Evolutionary conservation across 116 monocot genomes (phyloP), one percentile per base, ranked within the genome.

Genomic region (Posidonia oceanica): DNA sequence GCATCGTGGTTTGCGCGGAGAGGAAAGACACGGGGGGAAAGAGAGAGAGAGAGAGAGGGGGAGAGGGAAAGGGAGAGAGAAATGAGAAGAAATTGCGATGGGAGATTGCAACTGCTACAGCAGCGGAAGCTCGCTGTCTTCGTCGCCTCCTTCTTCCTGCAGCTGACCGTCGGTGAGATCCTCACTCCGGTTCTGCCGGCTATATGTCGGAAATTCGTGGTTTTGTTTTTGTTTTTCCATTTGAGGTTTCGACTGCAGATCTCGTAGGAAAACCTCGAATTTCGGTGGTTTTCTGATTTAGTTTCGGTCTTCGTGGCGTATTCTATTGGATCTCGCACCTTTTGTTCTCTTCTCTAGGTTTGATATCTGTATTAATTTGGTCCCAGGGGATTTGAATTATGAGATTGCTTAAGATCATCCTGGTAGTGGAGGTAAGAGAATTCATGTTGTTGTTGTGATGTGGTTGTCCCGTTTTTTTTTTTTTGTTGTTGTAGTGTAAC

Each of bases 71-170:
- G 40, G 15, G 39, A 64, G 66, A 17, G 44, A 41, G 40, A 40
- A 38, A 65, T 65, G 65, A 40, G 65, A 40, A 41, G 65, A 42
- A 15, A 65, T 29, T 37, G 52, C 67, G 18, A 65, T 41, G 17
- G n/a, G 39, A 39, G 41, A n/a, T 40, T 41, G 65, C 21, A 42
- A 42, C 14, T 0, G 64, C 7, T 14, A 40, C 68, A 36, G 42
- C 52, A 39, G 36, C 18, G 22, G 41, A 40, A 39, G 17, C 66
- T 42, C 68, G 44, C 54, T 36, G 16, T 69, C 37, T 15, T 54
- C 13, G 11, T 68, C 53, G 48, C 53, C 20, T 15, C 66, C n/a
- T 29, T 66, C 41, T 66, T 44, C 5, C 68, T 36, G 15, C 68
- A 52, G 14, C 52, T 36, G 8, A 14, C 21, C 68, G 22, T 36